phyloP scores from a whole-genome alignment of 139 green algal species.

The Picochlorum sp. region DNA sequence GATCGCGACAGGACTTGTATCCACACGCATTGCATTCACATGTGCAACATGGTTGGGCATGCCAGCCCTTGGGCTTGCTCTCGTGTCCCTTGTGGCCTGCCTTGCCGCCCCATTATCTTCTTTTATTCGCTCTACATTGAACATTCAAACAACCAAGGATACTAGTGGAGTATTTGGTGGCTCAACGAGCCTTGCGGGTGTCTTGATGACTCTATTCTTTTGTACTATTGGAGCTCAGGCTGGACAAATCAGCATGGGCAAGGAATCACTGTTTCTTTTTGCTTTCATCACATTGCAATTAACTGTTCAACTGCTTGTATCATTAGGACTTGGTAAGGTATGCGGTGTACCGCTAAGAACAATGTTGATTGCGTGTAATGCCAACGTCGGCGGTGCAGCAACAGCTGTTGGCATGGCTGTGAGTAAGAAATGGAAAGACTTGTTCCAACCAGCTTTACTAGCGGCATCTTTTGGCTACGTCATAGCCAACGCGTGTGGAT shows the following conservation, averaged over 20 bases:
- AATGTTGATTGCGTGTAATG: slow-evolving; percentile 60
- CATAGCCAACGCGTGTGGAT: slow-evolving; percentile 37
- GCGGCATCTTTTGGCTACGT: slow-evolving; percentile 51
- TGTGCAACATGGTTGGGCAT: neutral
- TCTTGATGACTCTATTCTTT: slow-evolving; percentile 74
- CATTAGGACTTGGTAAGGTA: slow-evolving; percentile 18
- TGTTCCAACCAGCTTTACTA: slow-evolving; percentile 64
- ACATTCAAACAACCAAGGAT: neutral
- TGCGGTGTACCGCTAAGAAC: slow-evolving; percentile 35
- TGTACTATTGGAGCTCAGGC: slow-evolving; percentile 60
- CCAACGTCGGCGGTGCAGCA: slow-evolving; percentile 63
- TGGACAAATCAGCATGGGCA: slow-evolving; percentile 37
- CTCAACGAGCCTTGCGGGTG: slow-evolving; percentile 30
- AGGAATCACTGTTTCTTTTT: slow-evolving; percentile 23
- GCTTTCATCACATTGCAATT: slow-evolving; percentile 47
- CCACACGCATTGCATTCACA: neutral
- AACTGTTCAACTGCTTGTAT: slow-evolving; percentile 25
- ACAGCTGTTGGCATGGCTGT: slow-evolving; percentile 68
- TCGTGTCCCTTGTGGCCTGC: neutral
- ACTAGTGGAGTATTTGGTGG: slow-evolving; percentile 28
- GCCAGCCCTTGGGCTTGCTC: neutral
- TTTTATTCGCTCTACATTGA: neutral
- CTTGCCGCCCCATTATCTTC: neutral
- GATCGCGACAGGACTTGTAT: too few species aligned
- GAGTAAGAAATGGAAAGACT: slow-evolving; percentile 43